Evolutionary conservation across 257 asterid genomes (phyloP).

Genomic region (Leptodermis oblonga): DNA sequence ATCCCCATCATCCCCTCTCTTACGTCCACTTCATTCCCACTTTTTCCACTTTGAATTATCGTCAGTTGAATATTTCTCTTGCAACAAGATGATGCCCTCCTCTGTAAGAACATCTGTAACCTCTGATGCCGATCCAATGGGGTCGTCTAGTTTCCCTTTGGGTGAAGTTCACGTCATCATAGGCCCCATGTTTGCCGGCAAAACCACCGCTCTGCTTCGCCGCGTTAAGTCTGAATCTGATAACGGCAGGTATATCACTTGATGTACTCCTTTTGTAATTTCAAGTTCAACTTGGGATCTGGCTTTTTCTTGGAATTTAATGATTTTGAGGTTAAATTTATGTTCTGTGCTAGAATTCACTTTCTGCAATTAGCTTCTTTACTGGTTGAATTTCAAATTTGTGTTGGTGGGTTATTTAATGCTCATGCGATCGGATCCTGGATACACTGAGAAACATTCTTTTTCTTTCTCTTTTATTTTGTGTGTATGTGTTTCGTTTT

Average conservation of each 20-base stretch:
- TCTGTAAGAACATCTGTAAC: neutral
- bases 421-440: neutral
- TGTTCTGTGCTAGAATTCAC: too few species aligned
- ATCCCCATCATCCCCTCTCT: too few species aligned
- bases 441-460: too few species aligned
- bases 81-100: conserved; percentile 2
- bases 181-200: conserved; percentile 95
- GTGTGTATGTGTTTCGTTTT: neutral
- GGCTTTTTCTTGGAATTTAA: neutral
- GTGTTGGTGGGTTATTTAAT: neutral
- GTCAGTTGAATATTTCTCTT: too few species aligned
- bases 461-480: neutral
- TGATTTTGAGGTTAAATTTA: neutral
- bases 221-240: conserved; percentile 24
- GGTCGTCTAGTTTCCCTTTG: neutral
- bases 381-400: too few species aligned
- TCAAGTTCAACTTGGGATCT: neutral
- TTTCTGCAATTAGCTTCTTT: too few species aligned
- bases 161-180: conserved; percentile 84
- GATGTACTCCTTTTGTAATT: neutral
- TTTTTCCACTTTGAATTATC: too few species aligned
- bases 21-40: too few species aligned
- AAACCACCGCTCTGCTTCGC: conserved; percentile 56
- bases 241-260: conserved; percentile 20
- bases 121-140: neutral